These are phyloP conservation scores for Hyaloscypha finlandica DNA, from an alignment of 495 filamentous ascomycete species.

Conservation along the genomic window DNA sequence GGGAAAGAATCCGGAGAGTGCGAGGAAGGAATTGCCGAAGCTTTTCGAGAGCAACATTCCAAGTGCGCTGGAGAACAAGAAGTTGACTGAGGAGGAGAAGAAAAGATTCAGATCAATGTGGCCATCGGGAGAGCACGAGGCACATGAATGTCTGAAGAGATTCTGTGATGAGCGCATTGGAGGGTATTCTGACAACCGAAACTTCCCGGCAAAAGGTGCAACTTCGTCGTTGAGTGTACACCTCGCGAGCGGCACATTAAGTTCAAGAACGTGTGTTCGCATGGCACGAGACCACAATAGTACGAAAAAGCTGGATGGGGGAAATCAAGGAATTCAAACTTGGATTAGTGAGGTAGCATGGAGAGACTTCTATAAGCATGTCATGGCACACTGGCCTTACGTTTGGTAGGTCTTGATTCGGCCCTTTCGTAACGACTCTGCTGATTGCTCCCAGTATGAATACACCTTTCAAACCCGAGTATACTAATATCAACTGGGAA, in stretches of 20 bases:
- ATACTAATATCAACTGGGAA: conserved; percentile 81
- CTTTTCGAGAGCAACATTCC: conserved; percentile 71
- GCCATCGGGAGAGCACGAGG: conserved; percentile 82
- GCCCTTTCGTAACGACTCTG: not conserved
- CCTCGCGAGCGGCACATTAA: conserved; percentile 74
- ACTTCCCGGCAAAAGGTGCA: conserved; percentile 58
- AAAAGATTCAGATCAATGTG: conserved; percentile 60
- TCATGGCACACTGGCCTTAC: conserved; percentile 84
- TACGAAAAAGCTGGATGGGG: conserved; percentile 68
- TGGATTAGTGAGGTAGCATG: conserved; percentile 92
- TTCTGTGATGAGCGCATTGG: conserved; percentile 68
- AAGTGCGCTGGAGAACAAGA: conserved; percentile 63
- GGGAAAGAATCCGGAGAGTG: conserved; percentile 55
- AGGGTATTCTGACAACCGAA: conserved; percentile 61
- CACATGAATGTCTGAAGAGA: conserved; percentile 61
- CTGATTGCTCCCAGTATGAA: conserved; percentile 65
- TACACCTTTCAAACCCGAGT: conserved; percentile 90
- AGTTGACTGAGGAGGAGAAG: conserved; percentile 58
- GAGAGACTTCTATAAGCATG: conserved; percentile 93
- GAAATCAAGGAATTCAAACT: conserved; percentile 62
- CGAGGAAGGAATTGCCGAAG: conserved; percentile 52
- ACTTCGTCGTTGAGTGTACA: conserved; percentile 82
- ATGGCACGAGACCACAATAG: conserved; percentile 67
- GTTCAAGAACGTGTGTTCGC: conserved; percentile 71
- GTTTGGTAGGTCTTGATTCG: conserved; percentile 60